phyloP scores from a whole-genome alignment of 805 yeast species.

The Teunomyces pallodes region DNA sequence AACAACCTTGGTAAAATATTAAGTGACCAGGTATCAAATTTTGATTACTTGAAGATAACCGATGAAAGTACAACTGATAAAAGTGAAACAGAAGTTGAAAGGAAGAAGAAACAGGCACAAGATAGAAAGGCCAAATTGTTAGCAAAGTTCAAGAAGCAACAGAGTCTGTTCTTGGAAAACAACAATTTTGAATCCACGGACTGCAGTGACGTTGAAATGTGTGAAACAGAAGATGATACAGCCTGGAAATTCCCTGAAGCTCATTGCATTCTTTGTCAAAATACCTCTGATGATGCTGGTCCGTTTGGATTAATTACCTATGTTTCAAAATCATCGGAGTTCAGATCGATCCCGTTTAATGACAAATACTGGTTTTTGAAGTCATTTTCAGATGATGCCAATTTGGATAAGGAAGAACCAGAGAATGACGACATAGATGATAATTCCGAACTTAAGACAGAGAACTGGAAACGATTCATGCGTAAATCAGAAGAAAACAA shows the following conservation, averaged over 20 bases:
- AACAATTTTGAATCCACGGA: constrained; percentile 33
- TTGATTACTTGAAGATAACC: constrained; percentile 20
- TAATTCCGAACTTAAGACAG: constrained; percentile 14
- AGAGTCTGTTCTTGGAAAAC: constrained; percentile 65
- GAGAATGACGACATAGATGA: constrained; percentile 14
- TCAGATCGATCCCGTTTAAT: constrained; percentile 62
- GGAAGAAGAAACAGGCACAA: constrained; percentile 66
- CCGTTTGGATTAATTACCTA: constrained; percentile 75
- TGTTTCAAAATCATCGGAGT: constrained; percentile 55
- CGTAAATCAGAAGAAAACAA: constrained; percentile 30
- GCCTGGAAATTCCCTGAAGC: constrained; percentile 71
- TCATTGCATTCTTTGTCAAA: constrained; percentile 79
- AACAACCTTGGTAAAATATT: constrained; percentile 18
- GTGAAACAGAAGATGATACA: constrained; percentile 24
- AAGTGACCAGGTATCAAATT: constrained; percentile 18
- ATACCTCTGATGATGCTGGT: constrained; percentile 62
- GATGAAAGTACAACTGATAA: constrained; percentile 13
- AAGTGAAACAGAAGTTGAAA: constrained; percentile 43
- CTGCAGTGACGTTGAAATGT: constrained; percentile 42
- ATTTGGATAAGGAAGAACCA: constrained; percentile 36
- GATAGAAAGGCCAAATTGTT: constrained; percentile 67
- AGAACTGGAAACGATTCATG: constrained; percentile 40
- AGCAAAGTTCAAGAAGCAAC: constrained; percentile 80
- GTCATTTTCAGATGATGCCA: constrained; percentile 51
- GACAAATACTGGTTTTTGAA: constrained; percentile 64